Evolutionary conservation across 2,329 filamentous ascomycete species (phyloP), one percentile per base, ranked within the genome.

Genomic region (Capronia epimyces): DNA sequence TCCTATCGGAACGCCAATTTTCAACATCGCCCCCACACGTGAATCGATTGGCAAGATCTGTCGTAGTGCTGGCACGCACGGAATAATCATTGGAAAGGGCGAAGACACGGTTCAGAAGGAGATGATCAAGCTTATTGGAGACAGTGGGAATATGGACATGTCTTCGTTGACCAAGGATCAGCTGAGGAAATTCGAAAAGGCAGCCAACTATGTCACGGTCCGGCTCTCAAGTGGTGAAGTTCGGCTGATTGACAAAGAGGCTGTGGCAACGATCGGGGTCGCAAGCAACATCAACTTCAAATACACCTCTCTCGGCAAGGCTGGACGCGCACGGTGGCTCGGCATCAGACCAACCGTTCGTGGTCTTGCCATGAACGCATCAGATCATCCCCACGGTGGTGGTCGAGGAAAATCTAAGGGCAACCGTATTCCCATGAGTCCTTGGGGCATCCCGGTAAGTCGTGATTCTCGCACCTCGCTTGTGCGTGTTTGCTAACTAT

Each of bases 391-490:
- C 65, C 93, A 98, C 70, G 93, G 93, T 80, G 93, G 93, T 86
- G 93, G 93, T 72, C 83, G 94, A 78, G 93, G 93, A 75, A 98
- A 98, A 75, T 96, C 89, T 51, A 98, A 98, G 87, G 89, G 93
- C 82, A 95, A 96, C 67, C 83, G 90, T 55, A 79, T 95, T 67
- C 93, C 94, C 27, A 89, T 93, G 63, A 95, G 89, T 73, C 93
- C 93, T 52, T 98, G 94, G 93, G 93, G 94, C 68, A 85, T 83
- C 67, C 91, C 89, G 66, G 89, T 94, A 85, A 74, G 88, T 81
- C 60, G 43, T 10, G 42, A 44, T 29, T 46, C 29, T 22, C 13
- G 34, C 32, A 16, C 49, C 43, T 15, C 20, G 50, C n/a, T 20
- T 42, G 42, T 32, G 20, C 20, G 18, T 21, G 24, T 51, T 52